A percentile compares a stretch with the other conserved stretches of the same genome.
Conservation (phyloP, 2,329 filamentous ascomycete species). For the Hymenoscyphus salicellus region DNA sequence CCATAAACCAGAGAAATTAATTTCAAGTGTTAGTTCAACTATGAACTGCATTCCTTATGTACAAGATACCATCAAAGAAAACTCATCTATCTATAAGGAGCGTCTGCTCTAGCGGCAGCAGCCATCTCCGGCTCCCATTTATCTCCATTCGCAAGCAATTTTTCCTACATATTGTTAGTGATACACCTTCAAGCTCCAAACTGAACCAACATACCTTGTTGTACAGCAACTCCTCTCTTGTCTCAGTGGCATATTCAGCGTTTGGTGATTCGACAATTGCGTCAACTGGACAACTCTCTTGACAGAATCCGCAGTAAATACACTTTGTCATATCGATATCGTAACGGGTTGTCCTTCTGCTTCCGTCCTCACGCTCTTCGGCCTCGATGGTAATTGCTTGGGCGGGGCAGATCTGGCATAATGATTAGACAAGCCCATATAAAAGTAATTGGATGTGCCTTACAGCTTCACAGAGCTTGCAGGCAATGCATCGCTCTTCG, state of each 20-base stretch:
- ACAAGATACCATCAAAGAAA: constrained; percentile 18
- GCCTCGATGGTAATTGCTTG: constrained; percentile 99
- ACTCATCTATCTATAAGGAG: constrained; percentile 83
- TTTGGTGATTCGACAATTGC: constrained; percentile 80
- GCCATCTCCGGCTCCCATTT: constrained; percentile 98
- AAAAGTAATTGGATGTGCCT: constrained; percentile 18
- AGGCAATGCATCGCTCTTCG: constrained; percentile 98
- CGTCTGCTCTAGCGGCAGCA: constrained; percentile 85
- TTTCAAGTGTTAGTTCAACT: constrained; percentile 4
- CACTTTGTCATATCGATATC: constrained; percentile 99
- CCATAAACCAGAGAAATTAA: not conserved
- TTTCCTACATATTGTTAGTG: constrained; percentile 56
- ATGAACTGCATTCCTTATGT: constrained; percentile 26
- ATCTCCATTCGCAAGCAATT: constrained; percentile 83
- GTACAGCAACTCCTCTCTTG: constrained; percentile 90
- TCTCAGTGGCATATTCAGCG: constrained; percentile 72
- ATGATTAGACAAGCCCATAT: constrained; percentile 16
- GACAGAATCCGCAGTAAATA: constrained; percentile 99
- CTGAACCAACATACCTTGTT: constrained; percentile 70
- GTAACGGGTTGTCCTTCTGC: constrained; percentile 91
- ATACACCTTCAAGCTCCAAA: not conserved
- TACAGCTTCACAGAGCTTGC: constrained; percentile 96
- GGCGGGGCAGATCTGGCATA: constrained; percentile 78
- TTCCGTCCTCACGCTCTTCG: constrained; percentile 94
- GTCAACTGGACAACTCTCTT: constrained; percentile 97